Base-by-base conservation (phyloP, 2,329 filamentous ascomycete species). In the Aspergillus costaricaensis region DNA sequence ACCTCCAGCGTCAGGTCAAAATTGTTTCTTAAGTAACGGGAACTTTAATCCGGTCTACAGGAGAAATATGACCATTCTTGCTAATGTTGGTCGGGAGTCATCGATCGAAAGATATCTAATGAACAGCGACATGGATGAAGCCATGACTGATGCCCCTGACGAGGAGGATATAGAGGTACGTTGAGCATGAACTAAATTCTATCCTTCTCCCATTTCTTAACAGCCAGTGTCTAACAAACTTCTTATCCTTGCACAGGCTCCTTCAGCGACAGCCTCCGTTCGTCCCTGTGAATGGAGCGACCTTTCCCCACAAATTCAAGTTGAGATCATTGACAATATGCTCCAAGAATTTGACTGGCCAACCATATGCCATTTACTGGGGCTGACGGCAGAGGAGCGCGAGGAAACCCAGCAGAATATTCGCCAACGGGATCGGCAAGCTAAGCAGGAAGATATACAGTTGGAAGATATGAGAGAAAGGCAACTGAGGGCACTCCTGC, bases 271-370 rank as follows among this genome's bases (percentile, higher is more conserved):
- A 44, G 27, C 10, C 27, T 25, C 64, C 51, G 59, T 61, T 9
- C 43, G 55, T 4, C 50, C 67, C 32, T 70, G 70, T 9, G 41
- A 65, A 54, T 79, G 76, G 77, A 56, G 49, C 19, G 73, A 77
- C 39, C 61, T 79, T 5, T 65, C 67, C 15, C 63, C 62, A 15
- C 66, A 63, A 4, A 64, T 79, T 19, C 72, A 74, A 57, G 67
- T 72, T 3, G 76, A 78, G 54, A 77, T 79, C 14, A 58, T 72
- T 17, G 62, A 68, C 10, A 78, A 77, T 51, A 65, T 77, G 27
- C 54, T 72, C 23, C 58, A 67, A 14, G 25, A 48, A 3, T 59
- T 68, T 39, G 62, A 38, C 6, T 74, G 70, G 67, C 25, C 55
- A 15, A 62, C 55, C 2, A 64, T 69, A 21, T 67, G 64, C 39